Percentiles rank a stretch among this genome's conserved stretches.
Conservation (phyloP, 495 filamentous ascomycete species). For the Neurospora sublineolata region DNA sequence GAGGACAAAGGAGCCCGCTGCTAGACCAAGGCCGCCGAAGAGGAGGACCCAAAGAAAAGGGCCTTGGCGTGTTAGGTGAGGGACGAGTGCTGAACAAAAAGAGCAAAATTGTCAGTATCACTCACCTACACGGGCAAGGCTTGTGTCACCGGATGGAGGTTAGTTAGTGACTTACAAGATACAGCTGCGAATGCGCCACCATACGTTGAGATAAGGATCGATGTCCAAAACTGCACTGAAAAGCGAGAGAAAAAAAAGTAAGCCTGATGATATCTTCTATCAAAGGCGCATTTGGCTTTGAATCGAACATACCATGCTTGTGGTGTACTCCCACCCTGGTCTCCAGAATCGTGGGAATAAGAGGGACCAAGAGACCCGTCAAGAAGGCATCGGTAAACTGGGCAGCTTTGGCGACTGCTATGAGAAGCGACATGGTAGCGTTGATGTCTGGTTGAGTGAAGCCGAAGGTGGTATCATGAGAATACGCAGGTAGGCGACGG, state of each 20-base stretch:
- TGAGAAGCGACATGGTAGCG: neutral
- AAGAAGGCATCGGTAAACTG: neutral
- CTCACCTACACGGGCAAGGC: neutral
- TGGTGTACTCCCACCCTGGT: conserved; percentile 4
- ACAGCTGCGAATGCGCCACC: conserved; percentile 17
- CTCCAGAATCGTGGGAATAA: conserved; percentile 17
- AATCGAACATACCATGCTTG: conserved; percentile 9
- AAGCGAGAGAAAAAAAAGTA: neutral
- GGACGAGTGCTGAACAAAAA: conserved; percentile 12
- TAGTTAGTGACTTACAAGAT: conserved; percentile 14
- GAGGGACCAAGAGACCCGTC: conserved; percentile 4
- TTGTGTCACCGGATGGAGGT: neutral
- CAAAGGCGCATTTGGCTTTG: neutral
- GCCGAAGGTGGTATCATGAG: neutral
- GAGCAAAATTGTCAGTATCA: neutral
- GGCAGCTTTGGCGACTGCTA: neutral
- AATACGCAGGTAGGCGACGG: neutral
- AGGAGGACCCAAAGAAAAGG: conserved; percentile 5
- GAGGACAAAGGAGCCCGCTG: conserved; percentile 10
- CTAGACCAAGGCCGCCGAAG: conserved; percentile 10
- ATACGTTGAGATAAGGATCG: conserved; percentile 18
- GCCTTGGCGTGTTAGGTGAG: conserved; percentile 10
- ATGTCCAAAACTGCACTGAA: conserved; percentile 19
- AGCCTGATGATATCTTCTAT: neutral
- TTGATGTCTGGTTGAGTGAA: neutral